These are phyloP conservation scores for Massospora cicadina DNA, from an alignment of 371 early-diverging fungal genomes.

Conservation along the genomic window DNA sequence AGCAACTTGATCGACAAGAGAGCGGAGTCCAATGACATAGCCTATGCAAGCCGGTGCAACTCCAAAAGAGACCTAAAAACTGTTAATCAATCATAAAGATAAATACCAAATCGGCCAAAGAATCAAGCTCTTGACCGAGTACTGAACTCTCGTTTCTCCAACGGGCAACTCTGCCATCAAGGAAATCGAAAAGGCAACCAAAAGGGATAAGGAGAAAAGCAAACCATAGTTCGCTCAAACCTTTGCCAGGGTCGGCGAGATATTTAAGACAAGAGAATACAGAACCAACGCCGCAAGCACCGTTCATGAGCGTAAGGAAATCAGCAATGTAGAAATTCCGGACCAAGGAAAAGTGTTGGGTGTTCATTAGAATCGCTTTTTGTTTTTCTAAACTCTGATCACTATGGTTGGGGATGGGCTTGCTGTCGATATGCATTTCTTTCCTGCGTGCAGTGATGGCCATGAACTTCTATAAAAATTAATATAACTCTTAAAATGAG, in stretches of 20 bases:
- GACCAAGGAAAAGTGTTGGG: slow-evolving; percentile 9
- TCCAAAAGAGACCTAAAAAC: slow-evolving; percentile 52
- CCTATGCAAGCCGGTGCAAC: slow-evolving; percentile 73
- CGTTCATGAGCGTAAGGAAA: slow-evolving; percentile 70
- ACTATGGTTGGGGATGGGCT: not conserved
- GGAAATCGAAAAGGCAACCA: slow-evolving; percentile 62
- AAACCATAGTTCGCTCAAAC: slow-evolving; percentile 30
- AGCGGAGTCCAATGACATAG: slow-evolving; percentile 73
- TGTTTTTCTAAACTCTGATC: not conserved
- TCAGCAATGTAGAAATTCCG: slow-evolving; percentile 70
- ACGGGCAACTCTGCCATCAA: slow-evolving; percentile 80
- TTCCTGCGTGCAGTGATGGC: not conserved
- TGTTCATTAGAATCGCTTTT: not conserved
- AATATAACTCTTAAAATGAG: too few relatives aligned
- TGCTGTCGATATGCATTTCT: not conserved
- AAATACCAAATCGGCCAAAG: slow-evolving; percentile 69
- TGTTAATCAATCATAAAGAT: not conserved
- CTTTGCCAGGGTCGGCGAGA: slow-evolving; percentile 38
- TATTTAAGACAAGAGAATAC: slow-evolving; percentile 67
- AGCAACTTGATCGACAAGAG: slow-evolving; percentile 50
- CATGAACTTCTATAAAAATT: too few relatives aligned
- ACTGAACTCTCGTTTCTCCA: slow-evolving; percentile 58
- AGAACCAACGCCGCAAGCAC: slow-evolving; percentile 61
- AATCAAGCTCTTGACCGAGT: slow-evolving; percentile 64
- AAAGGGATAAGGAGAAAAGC: slow-evolving; percentile 58